Conservation (phyloP, 495 filamentous ascomycete species). For the Penicillium lagena region DNA sequence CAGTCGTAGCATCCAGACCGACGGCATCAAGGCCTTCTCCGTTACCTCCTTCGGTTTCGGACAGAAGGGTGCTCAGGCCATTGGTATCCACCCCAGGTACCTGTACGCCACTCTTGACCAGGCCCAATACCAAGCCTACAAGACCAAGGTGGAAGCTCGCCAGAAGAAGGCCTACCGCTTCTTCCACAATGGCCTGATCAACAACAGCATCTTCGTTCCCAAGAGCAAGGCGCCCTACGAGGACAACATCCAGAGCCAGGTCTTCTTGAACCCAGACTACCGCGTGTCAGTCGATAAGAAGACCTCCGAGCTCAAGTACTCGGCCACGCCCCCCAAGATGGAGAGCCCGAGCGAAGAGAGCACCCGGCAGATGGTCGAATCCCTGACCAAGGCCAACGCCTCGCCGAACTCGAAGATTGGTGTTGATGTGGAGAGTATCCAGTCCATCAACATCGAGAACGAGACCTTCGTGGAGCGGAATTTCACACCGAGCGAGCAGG, state of each 20-base stretch:
- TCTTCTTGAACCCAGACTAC: conserved; percentile 93
- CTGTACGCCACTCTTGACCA: conserved; percentile 91
- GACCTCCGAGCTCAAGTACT: conserved; percentile 67
- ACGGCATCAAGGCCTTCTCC: conserved; percentile 96
- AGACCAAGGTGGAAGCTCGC: conserved; percentile 76
- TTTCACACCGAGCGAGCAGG: conserved; percentile 76
- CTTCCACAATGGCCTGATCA: conserved; percentile 95
- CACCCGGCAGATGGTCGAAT: conserved; percentile 73
- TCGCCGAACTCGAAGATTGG: conserved; percentile 75
- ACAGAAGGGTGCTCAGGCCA: conserved; percentile 95
- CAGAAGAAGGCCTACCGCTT: conserved; percentile 98
- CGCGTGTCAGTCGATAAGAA: conserved; percentile 83
- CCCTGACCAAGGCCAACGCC: conserved; percentile 65
- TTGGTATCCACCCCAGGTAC: conserved; percentile 95
- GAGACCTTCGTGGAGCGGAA: conserved; percentile 93
- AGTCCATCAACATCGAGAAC: conserved; percentile 82
- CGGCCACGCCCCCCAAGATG: conserved; percentile 54
- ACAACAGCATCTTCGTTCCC: conserved; percentile 93
- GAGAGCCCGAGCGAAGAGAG: conserved; percentile 46
- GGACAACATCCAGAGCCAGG: conserved; percentile 73
- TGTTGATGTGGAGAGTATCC: conserved; percentile 84
- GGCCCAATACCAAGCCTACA: conserved; percentile 75
- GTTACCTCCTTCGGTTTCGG: conserved; percentile 99
- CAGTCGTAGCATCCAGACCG: conserved; percentile 90
- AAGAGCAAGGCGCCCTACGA: conserved; percentile 88